These are phyloP conservation scores for Cystobasidium onofrii DNA, from an alignment of 768 basidiomycete species.

Conservation along the genomic window DNA sequence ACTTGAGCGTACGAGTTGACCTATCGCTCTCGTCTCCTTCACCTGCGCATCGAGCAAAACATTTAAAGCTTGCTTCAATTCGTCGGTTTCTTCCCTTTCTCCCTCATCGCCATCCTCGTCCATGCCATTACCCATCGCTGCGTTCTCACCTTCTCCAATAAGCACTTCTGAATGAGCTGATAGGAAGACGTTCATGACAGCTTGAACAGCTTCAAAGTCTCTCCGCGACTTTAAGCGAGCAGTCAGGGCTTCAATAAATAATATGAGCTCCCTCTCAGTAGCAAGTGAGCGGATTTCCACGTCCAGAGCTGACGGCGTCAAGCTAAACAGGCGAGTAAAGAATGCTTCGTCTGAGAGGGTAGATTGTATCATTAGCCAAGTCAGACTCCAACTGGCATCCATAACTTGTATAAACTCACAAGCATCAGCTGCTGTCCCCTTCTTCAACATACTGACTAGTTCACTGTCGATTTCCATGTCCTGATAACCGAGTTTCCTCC, in stretches of 20 bases:
- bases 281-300: constrained; percentile 75
- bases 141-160: constrained; percentile 48
- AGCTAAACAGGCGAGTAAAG: constrained; percentile 71
- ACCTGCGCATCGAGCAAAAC: constrained; percentile 8
- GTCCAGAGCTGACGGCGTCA: constrained; percentile 85
- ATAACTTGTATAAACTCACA: constrained; percentile 54
- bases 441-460: constrained; percentile 58
- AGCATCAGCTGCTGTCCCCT: constrained; percentile 46
- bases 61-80: background rate
- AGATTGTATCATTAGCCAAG: background rate
- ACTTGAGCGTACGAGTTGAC: constrained; percentile 15
- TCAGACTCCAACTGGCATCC: background rate
- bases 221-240: constrained; percentile 65
- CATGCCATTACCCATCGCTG: background rate
- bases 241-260: constrained; percentile 67
- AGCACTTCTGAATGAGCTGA: constrained; percentile 75
- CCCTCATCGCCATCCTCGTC: background rate
- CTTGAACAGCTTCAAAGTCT: constrained; percentile 93
- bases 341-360: constrained; percentile 61
- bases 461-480: constrained; percentile 56
- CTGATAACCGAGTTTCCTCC: constrained; percentile 52
- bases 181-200: constrained; percentile 74
- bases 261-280: constrained; percentile 56
- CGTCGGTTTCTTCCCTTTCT: background rate
- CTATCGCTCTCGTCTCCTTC: constrained; percentile 10